Conservation (phyloP, 208 protist genomes). For the Borovskyia barvae region DNA sequence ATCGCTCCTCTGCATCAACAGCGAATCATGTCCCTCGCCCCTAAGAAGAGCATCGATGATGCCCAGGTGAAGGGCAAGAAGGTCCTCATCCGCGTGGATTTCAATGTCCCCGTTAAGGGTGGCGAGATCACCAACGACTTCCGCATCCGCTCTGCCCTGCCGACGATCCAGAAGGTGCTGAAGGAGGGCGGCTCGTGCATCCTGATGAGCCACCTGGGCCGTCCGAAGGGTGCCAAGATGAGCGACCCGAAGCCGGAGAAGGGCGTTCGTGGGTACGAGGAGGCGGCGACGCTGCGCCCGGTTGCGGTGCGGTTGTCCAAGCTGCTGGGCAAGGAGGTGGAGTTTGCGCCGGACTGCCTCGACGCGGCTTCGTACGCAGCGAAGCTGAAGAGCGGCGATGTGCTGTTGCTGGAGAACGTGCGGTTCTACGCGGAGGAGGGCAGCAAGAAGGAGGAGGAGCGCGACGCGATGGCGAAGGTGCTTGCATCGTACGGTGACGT, state of each 20-base stretch:
- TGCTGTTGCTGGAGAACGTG: constrained; percentile 99
- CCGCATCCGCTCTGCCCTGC: constrained; percentile 94
- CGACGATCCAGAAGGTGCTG: constrained; percentile 95
- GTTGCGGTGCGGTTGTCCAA: constrained; percentile 88
- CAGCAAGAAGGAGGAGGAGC: constrained; percentile 87
- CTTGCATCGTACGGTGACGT: constrained; percentile 95
- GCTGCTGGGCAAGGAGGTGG: constrained; percentile 71
- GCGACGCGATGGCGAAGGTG: constrained; percentile 89
- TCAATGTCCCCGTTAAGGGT: constrained; percentile 97
- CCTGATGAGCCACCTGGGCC: constrained; percentile 97
- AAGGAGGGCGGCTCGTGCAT: constrained; percentile 88
- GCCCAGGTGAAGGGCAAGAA: constrained; percentile 88
- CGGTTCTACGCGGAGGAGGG: constrained; percentile 99
- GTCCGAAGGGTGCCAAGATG: constrained; percentile 94
- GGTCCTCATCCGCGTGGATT: constrained; percentile 97
- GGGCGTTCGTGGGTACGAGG: constrained; percentile 69
- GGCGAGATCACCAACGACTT: constrained; percentile 95
- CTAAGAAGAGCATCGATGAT: constrained; percentile 83
- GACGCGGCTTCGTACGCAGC: constrained; percentile 23
- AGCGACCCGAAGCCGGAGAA: constrained; percentile 49
- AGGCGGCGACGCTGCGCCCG: constrained; percentile 84
- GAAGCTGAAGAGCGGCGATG: constrained; percentile 60
- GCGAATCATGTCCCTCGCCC: constrained; percentile 41
- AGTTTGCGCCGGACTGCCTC: constrained; percentile 74
- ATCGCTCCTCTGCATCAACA: background rate